A percentile compares a stretch with the other conserved stretches of the same genome.
Evolutionary conservation across 768 basidiomycete species (phyloP).

Genomic region (Russula ochroleuca): DNA sequence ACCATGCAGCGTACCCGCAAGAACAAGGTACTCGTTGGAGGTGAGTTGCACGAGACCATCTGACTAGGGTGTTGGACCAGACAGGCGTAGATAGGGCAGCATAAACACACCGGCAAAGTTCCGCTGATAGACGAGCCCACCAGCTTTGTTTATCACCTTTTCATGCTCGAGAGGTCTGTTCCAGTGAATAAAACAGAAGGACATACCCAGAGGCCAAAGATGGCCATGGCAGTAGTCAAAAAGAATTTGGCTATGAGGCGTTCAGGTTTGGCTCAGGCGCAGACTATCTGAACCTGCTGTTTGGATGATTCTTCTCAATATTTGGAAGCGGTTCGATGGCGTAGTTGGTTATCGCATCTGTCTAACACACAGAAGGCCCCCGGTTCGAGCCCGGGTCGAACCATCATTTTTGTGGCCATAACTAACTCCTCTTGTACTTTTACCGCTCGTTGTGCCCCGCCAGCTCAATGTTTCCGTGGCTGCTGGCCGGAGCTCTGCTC

Average conservation of each 20-base stretch:
- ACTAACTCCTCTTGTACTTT: too few relatives aligned
- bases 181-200: not conserved
- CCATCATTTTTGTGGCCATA: not conserved
- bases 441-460: not conserved
- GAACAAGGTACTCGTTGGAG: constrained; percentile 91
- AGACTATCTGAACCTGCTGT: not conserved
- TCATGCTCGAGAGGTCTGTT: constrained; percentile 21
- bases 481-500: not conserved
- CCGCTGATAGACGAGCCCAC: constrained; percentile 90
- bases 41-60: constrained; percentile 89
- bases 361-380: constrained; percentile 48
- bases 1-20: constrained; percentile 94
- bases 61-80: constrained; percentile 33
- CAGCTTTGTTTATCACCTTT: constrained; percentile 97
- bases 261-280: not conserved
- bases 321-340: constrained; percentile 42
- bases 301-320: fast-evolving
- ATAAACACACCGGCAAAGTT: constrained; percentile 73
- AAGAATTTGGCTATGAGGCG: too few relatives aligned
- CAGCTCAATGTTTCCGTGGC: constrained; percentile 7
- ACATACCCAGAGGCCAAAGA: constrained; percentile 78
- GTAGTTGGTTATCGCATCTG: constrained; percentile 78
- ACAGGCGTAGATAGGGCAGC: not conserved
- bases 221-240: constrained; percentile 48
- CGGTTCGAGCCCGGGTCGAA: constrained; percentile 29